A percentile compares a stretch with the other conserved stretches of the same genome.
phyloP scores from a whole-genome alignment of 805 yeast species.

The Henningerozyma blattae region DNA sequence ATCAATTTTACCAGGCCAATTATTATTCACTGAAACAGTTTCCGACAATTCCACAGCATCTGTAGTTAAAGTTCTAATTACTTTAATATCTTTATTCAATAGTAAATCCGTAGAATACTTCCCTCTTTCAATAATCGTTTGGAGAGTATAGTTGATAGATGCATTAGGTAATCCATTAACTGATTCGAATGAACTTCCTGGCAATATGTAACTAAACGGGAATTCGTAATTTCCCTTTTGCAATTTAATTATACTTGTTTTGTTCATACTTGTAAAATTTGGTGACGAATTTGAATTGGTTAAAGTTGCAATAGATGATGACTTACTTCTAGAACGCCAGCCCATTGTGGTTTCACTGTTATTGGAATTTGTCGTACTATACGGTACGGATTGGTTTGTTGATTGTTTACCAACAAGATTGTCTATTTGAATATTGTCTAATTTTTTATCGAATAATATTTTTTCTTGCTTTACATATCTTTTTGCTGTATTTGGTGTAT shows the following conservation, averaged over 20 bases:
- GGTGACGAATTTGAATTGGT: neutral
- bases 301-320: conserved; percentile 1
- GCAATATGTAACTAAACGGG: conserved; percentile 75
- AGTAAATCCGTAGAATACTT: conserved; percentile 54
- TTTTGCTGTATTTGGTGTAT: conserved; percentile 32
- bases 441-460: conserved; percentile 57
- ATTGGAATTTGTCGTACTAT: conserved; percentile 8
- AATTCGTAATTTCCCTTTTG: conserved; percentile 75
- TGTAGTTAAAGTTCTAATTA: conserved; percentile 75
- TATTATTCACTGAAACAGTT: conserved; percentile 87
- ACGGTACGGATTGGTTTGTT: neutral
- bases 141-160: conserved; percentile 56
- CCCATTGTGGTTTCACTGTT: conserved; percentile 12
- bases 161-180: conserved; percentile 85
- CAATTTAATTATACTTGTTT: conserved; percentile 3
- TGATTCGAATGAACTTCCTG: conserved; percentile 76
- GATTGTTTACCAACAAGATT: conserved; percentile 21
- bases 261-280: neutral
- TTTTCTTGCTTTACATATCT: conserved; percentile 45
- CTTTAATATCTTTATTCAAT: conserved; percentile 64
- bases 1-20: conserved; percentile 93
- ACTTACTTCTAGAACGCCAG: neutral
- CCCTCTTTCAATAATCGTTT: conserved; percentile 64
- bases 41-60: conserved; percentile 84
- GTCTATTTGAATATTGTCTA: conserved; percentile 58